Evolutionary conservation across 139 green algal species (phyloP).

Genomic region (Edaphochlamys debaryana): DNA sequence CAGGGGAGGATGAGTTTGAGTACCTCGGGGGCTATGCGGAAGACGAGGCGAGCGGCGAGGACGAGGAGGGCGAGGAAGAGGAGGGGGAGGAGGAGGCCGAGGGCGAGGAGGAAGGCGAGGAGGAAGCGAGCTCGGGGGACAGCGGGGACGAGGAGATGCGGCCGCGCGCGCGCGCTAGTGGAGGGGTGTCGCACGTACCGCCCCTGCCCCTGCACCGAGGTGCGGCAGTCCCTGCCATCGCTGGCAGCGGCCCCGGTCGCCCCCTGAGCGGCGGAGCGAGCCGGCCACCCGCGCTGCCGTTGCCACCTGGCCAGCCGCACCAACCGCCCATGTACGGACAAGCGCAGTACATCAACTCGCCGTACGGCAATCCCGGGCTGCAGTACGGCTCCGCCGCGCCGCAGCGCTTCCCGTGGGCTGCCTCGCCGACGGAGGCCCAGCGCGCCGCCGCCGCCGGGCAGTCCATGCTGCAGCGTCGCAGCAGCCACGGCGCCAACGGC

Average conservation of each 20-base stretch:
- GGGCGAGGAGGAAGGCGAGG: neutral
- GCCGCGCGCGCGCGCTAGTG: neutral
- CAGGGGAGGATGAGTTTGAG: conserved; percentile 9
- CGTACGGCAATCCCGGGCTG: no score
- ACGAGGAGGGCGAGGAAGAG: neutral
- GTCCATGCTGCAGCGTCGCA: neutral
- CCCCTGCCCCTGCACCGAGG: neutral
- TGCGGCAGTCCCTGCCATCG: neutral
- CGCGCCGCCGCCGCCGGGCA: no score
- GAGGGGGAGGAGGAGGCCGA: neutral
- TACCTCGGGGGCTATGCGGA: conserved; percentile 29
- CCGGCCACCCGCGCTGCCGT: no score
- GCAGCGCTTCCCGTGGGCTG: no score
- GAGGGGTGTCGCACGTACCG: neutral
- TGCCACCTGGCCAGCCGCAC: no score
- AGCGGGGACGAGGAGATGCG: neutral
- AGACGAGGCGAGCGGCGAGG: neutral
- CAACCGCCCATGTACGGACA: no score
- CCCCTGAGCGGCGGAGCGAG: neutral
- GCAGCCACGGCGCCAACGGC: neutral
- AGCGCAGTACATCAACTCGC: no score
- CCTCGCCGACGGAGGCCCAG: no score
- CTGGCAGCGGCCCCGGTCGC: neutral
- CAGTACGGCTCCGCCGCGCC: no score
- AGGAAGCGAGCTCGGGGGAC: neutral